Conservation (phyloP, 2,329 filamentous ascomycete species). For the Dactylella cylindrospora region DNA sequence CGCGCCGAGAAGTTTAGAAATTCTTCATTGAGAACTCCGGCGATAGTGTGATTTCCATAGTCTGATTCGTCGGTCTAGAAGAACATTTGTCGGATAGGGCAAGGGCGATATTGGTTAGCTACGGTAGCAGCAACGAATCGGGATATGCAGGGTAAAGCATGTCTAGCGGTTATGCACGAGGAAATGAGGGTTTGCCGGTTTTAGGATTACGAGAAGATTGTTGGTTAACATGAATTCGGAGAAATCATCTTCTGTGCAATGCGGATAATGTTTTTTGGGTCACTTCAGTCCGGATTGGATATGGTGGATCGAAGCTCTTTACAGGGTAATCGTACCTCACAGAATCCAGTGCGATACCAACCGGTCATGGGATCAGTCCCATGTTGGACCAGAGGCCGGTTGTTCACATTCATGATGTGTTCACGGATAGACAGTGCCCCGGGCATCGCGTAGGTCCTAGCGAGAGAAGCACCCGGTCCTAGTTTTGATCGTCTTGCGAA, state of each 20-base stretch:
- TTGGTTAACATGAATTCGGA: no score
- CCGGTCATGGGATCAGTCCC: slow-evolving; percentile 13
- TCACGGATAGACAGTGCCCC: slow-evolving; percentile 12
- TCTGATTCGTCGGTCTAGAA: slow-evolving; percentile 58
- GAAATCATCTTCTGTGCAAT: no score
- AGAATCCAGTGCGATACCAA: slow-evolving; percentile 15
- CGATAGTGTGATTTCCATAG: slow-evolving; percentile 63
- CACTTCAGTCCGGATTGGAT: no score
- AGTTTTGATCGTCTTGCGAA: not conserved
- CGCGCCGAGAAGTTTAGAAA: slow-evolving; percentile 65
- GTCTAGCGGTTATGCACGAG: slow-evolving; percentile 13
- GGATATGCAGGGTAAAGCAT: not conserved
- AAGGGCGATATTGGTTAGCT: not conserved
- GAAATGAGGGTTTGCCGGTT: not conserved
- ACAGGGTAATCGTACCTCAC: slow-evolving; percentile 20
- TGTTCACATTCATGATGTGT: slow-evolving; percentile 18
- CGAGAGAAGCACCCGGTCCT: no score
- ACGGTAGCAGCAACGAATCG: not conserved
- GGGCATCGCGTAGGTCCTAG: slow-evolving; percentile 12
- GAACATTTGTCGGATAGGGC: not conserved
- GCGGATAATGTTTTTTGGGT: no score
- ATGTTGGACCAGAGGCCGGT: slow-evolving; percentile 18
- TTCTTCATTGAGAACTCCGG: slow-evolving; percentile 61
- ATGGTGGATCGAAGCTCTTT: no score
- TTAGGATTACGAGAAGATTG: no score